Conservation (phyloP, 1,139 yeast genomes). For the Arxiozyma bovina region DNA sequence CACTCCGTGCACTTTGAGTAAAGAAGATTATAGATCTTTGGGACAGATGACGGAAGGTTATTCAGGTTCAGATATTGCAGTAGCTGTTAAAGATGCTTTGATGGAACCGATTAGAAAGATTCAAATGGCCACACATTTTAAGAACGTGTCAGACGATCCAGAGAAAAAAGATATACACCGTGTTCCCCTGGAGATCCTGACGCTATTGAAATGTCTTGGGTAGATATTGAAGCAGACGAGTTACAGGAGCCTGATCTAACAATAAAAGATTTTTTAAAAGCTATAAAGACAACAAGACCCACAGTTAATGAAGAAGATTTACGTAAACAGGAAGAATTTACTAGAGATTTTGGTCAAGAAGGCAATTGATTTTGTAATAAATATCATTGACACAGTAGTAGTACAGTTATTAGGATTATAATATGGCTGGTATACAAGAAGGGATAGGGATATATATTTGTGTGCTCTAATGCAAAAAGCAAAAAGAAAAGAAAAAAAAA, state of each 20-base stretch:
- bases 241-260: conserved; percentile 83
- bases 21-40: conserved; percentile 64
- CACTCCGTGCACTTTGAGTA: conserved; percentile 71
- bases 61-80: conserved; percentile 96
- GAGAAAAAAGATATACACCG: conserved; percentile 54
- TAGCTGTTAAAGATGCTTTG: conserved; percentile 91
- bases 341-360: conserved; percentile 93
- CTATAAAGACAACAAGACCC: conserved; percentile 85
- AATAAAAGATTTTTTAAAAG: conserved; percentile 86
- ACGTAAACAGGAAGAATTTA: conserved; percentile 74
- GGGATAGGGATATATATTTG: background rate
- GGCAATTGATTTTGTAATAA: conserved; percentile 48
- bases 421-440: background rate
- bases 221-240: conserved; percentile 82
- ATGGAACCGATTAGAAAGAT: conserved; percentile 97
- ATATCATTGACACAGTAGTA: background rate
- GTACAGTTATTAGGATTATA: no score
- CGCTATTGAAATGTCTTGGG: conserved; percentile 89
- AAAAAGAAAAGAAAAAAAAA: background rate
- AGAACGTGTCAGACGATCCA: conserved; percentile 34
- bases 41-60: conserved; percentile 96
- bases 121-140: conserved; percentile 94
- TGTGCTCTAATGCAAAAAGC: background rate
- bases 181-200: conserved; percentile 93
- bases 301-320: conserved; percentile 85